A percentile compares a stretch with the other conserved stretches of the same genome.
Evolutionary conservation across 75 land plant genomes (phyloP).

Genomic region (Larix kaempferi): DNA sequence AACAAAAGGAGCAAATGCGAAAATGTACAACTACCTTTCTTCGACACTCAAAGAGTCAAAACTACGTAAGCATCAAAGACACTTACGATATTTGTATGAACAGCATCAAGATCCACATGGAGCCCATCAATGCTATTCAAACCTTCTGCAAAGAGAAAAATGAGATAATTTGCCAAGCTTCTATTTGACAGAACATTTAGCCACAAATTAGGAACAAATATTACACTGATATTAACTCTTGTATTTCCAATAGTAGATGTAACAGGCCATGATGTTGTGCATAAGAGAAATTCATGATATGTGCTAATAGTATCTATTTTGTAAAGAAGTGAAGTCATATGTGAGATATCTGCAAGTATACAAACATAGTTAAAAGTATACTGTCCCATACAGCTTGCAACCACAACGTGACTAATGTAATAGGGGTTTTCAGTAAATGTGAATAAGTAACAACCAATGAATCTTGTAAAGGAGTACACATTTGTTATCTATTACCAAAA

Average conservation of each 20-base stretch:
- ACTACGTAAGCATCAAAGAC: background rate
- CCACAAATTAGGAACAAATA: background rate
- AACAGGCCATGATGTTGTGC: background rate
- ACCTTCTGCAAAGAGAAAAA: constrained; percentile 53
- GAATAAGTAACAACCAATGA: too few species aligned
- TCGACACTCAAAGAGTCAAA: constrained; percentile 30
- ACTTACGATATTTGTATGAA: constrained; percentile 93
- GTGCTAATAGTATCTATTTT: background rate
- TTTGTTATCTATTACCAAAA: too few species aligned
- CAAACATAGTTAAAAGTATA: too few species aligned
- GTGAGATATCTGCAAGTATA: background rate
- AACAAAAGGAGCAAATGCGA: background rate
- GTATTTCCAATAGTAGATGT: background rate
- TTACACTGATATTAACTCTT: background rate
- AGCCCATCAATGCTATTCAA: constrained; percentile 64
- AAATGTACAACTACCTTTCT: background rate
- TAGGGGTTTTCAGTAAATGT: too few species aligned
- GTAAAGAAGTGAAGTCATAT: background rate
- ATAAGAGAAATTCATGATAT: background rate
- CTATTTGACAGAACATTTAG: background rate
- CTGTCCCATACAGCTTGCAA: too few species aligned
- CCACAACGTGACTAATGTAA: too few species aligned
- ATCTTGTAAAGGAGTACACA: too few species aligned
- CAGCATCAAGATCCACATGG: constrained; percentile 49
- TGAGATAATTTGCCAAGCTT: background rate